Base-by-base conservation (phyloP, 2,329 filamentous ascomycete genomes). In the Penicillium sp. region DNA sequence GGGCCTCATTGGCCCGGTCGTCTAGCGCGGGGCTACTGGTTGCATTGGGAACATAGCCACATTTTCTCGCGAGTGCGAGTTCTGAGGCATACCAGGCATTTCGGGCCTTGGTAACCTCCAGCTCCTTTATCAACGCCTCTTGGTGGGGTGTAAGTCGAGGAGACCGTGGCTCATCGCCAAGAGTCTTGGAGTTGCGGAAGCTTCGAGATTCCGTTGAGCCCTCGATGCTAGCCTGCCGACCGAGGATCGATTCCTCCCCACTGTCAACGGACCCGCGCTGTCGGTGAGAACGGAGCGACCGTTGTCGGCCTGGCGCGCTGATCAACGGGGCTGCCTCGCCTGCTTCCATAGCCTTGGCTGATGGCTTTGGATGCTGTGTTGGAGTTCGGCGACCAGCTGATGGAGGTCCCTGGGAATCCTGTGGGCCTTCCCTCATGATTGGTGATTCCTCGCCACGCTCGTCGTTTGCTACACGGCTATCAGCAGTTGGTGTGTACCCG, bases 51-150 rank as follows among this genome's bases (percentile, higher is more conserved):
- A 85, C 82, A 68, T 97, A 99, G 5, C 94, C 94, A 39, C 90
- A 85, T 74, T 96, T 96, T 48, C 89, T 86, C 7, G 94, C 95
- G 61, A 99, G 79, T 56, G 96, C 91, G 44, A 99, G 80, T 74
- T 99, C 94, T 0, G 93, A 97, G 8, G 92, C 91, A 73, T 96
- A 97, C 94, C 94, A 99, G 0, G 93, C 93, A 74, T 96, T 97
- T 50, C 89, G 85, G 68, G 89, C 94, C 67, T 90, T 90, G 4
- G 88, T 83, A 9, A 86, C 82, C 70, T 99, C 93, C 2, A 99
- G 81, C 70, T 99, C 94, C 70, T 94, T 93, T 14, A 90, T 80
- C 13, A 97, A 74, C 0, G 89, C 86, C 60, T 83, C 85, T 59
- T 80, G 78, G 49, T 80, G 62, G 65, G 76, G 69, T 4, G 73